Evolutionary conservation across 306 rosid species (phyloP), one percentile per base, ranked within the genome.

Genomic region (Styphnolobium japonicum): DNA sequence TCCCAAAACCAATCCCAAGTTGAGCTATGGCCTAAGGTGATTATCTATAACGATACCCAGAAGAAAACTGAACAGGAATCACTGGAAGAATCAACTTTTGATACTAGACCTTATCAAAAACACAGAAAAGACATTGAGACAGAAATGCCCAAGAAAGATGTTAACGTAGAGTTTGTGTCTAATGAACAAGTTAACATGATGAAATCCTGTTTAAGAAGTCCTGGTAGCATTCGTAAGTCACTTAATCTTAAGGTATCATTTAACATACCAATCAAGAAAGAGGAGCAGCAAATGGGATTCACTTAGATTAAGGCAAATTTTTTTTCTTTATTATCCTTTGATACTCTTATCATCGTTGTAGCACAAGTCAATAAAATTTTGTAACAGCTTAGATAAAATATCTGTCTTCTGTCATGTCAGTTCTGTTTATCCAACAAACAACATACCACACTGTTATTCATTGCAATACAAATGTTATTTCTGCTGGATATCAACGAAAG

Each of bases 151-250:
- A 67, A 72, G 68, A 37, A 83, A 11, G 39, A 66, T 83, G 60
- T 12, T 73, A 56, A 33, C 29, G 34, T 34, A 1, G 69, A 56
- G 53, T 53, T 14, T 67, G 76, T 55, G 70, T 37, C 67, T 48
- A 27, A 25, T 77, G 73, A 79, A 56, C 22, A 62, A 9, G n/a
- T 65, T 34, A 46, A 9, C 2, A 7, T 8, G 29, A 36, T 83
- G 80, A 89, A 82, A 86, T 82, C 94, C 8, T 88, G 93, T 85
- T 23, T 88, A 36, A 85, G 86, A 62, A 87, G 67, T 80, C 83
- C 86, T 1, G 82, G 80, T 9, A 84, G 90, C 46, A 45, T 16
- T 71, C 84, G 86, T 11, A 86, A 76, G 60, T 71, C 12, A 25
- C 84, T 78, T 71, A 42, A 51, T 53, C 76, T 81, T 23, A 85